phyloP scores from a whole-genome alignment of 1,284 basidiomycete species.

The Austroboletus olivaceoglutinosus region DNA sequence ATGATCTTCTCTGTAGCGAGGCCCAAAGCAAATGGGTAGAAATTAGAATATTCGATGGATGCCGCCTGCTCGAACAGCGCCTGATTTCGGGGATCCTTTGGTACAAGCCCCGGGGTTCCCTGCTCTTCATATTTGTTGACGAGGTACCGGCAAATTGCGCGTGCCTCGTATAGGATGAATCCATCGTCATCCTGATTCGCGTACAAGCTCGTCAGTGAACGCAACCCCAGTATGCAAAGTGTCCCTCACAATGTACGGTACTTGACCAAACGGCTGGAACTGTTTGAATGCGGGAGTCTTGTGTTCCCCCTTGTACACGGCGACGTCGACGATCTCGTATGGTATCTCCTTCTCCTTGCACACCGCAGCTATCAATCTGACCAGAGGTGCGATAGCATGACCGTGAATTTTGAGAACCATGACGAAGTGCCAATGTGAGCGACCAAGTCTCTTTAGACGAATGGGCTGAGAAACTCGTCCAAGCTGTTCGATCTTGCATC shows the following conservation, averaged over 20 bases:
- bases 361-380: slow-evolving; percentile 22
- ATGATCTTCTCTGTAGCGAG: slow-evolving; percentile 45
- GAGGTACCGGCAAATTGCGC: slow-evolving; percentile 51
- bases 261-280: slow-evolving; percentile 51
- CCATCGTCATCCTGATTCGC: slow-evolving; percentile 38
- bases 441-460: no score
- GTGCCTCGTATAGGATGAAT: slow-evolving; percentile 46
- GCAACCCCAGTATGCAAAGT: not conserved
- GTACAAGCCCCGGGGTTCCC: slow-evolving; percentile 33
- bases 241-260: slow-evolving; percentile 44
- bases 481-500: no score
- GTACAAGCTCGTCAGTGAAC: not conserved
- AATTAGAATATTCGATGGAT: slow-evolving; percentile 30
- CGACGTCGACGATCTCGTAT: slow-evolving; percentile 39
- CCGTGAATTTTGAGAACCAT: slow-evolving; percentile 29
- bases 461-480: no score
- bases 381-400: slow-evolving; percentile 21
- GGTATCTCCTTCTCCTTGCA: slow-evolving; percentile 38
- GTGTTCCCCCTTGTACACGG: slow-evolving; percentile 37
- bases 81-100: slow-evolving; percentile 31
- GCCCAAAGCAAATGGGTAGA: slow-evolving; percentile 32
- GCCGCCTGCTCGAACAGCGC: slow-evolving; percentile 52
- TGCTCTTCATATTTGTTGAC: slow-evolving; percentile 41
- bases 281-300: slow-evolving; percentile 37
- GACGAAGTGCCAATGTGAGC: not conserved